Percentiles rank a stretch among this genome's conserved stretches.
These are phyloP conservation scores for Globisporangium nodosum DNA, from an alignment of 352 stramenopile genomes.

Conservation along the genomic window DNA sequence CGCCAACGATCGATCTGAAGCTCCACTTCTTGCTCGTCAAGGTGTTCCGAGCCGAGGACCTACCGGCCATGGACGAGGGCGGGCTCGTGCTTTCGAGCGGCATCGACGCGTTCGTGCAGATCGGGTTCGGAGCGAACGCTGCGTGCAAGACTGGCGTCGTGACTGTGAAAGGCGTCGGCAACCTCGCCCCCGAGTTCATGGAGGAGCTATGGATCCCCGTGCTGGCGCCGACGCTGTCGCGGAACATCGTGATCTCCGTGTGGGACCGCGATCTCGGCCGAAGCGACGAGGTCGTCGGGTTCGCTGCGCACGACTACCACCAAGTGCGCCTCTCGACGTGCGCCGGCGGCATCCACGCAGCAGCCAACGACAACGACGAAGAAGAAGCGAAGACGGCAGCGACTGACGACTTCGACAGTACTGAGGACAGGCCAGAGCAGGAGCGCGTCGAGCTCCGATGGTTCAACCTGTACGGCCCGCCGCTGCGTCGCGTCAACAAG, in stretches of 20 bases:
- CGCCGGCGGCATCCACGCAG: conserved; percentile 22
- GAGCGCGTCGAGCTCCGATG: conserved; percentile 43
- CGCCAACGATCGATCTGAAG: conserved; percentile 69
- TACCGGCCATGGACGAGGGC: conserved; percentile 73
- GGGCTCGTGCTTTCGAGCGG: conserved; percentile 41
- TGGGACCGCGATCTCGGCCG: conserved; percentile 76
- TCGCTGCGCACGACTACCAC: conserved; percentile 67
- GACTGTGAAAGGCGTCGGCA: conserved; percentile 48
- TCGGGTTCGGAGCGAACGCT: conserved; percentile 54
- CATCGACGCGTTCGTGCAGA: conserved; percentile 81
- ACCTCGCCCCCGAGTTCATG: conserved; percentile 53
- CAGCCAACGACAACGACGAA: neutral
- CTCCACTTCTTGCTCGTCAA: conserved; percentile 78
- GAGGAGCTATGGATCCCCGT: conserved; percentile 88
- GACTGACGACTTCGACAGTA: neutral
- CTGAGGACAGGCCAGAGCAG: neutral
- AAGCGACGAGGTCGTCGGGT: conserved; percentile 67
- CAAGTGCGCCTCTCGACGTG: conserved; percentile 29
- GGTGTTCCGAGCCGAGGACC: conserved; percentile 70
- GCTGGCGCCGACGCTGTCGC: conserved; percentile 61
- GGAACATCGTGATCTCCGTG: conserved; percentile 65
- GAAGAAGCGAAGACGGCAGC: neutral
- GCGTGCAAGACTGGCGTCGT: conserved; percentile 45
- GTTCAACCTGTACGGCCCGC: conserved; percentile 87
- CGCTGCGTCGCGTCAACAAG: conserved; percentile 41